Base-by-base conservation (phyloP, 1,139 yeast genomes). In the Suhomyces kunorum region DNA sequence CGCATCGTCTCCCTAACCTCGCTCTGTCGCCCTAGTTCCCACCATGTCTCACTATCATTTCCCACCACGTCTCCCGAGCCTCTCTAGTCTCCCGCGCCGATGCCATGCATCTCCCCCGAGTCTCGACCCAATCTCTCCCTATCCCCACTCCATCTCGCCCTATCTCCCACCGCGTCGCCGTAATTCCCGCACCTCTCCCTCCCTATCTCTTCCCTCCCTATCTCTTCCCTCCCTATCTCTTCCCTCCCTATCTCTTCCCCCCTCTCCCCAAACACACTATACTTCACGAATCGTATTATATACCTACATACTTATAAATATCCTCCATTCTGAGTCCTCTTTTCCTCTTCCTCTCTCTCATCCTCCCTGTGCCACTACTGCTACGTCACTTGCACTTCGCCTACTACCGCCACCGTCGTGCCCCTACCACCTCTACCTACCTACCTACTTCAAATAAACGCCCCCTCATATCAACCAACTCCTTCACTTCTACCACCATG, bases 401-500 rank as follows among this genome's bases (percentile, higher is more conserved):
- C n/a, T n/a, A n/a, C n/a, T 18, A 12, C 12, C 15, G 28, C 28
- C 29, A 27, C 29, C 29, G 29, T 27, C 38, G 24, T 20, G 24
- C 24, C n/a, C 24, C 17, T 14, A 13, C 32, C 28, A 32, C n/a
- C n/a, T n/a, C n/a, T n/a, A n/a, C n/a, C n/a, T n/a, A n/a, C n/a
- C n/a, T n/a, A n/a, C n/a, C n/a, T n/a, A n/a, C n/a, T n/a, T n/a
- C n/a, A n/a, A n/a, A n/a, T n/a, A n/a, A 29, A 19, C 26, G 8
- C 12, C 26, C 36, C 26, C 26, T 18, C 18, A 14, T 15, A 27
- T 20, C 36, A 28, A 32, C 33, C 34, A 25, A 33, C n/a, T 28
- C 27, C 25, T 17, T 23, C 30, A 38, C 28, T 27, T 20, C 12
- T 19, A 18, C 8, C 43, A 43, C 27, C 38, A 90, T 90, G 98